Evolutionary conservation across 371 early-diverging fungal species (phyloP), one percentile per base, ranked within the genome.

Genomic region (Chytridium lagenaria): DNA sequence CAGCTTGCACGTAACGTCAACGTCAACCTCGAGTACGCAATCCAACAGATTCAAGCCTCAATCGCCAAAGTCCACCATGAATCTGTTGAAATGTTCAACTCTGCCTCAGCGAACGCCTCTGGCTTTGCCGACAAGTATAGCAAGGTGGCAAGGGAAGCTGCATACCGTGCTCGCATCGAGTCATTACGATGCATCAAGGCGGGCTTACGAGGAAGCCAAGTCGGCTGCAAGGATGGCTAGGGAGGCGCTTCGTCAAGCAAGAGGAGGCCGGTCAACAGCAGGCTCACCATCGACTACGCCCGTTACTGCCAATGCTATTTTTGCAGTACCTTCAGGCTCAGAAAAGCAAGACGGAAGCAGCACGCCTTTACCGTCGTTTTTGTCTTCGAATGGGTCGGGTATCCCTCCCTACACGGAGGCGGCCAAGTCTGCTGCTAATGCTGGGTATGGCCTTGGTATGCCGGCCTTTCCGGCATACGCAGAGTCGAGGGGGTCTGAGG

Each of bases 1-100:
- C 61, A 61, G 61, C 16, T 61, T 61, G 61, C 61, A 3, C 30
- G 36, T 12, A 66, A 66, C 44, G 66, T 66, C 66, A 38, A 66
- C 28, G 66, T 37, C 23, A 66, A 44, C 66, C 66, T 66, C 44
- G 66, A 66, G 28, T 66, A 66, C 44, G 66, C 66, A 38, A 66
- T 66, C 44, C 26, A 23, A 5, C 38, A 40, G 28, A 66, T 66
- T 28, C 66, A 66, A 44, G 49, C 66, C 44, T 66, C 66, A 2
- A 38, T 66, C 66, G 49, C 49, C 44, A 37, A 40, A n/a, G 66
- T 44, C 49, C 66, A 66, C 61, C 36, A 31, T 16, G 23, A 26
- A 10, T 61, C 63, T 12, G 36, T 28, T 22, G 63, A 61, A 61
- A 19, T 19, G 12, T 44, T 44, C 19, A 44, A 44, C 44, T 7